These are phyloP conservation scores for Vitis hybrid DNA, from an alignment of 177 flowering plant species.

Conservation along the genomic window DNA sequence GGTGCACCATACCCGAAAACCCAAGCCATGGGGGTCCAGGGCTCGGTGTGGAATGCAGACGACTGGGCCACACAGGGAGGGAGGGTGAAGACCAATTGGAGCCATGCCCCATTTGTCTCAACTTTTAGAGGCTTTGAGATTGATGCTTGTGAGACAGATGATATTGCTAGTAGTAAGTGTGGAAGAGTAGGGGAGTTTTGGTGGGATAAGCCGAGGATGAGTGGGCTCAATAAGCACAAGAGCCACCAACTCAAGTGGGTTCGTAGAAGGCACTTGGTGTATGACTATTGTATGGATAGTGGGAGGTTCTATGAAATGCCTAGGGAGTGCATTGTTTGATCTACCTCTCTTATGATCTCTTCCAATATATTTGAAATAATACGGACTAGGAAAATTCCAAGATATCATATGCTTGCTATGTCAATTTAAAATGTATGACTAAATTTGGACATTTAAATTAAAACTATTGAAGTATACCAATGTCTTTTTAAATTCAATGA, in stretches of 20 bases:
- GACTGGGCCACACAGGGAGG: conserved; percentile 57
- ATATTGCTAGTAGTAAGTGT: conserved; percentile 2
- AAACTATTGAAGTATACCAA: too few species aligned
- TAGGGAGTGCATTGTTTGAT: conserved; percentile 14
- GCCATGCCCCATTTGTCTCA: conserved; percentile 36
- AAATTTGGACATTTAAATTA: too few species aligned
- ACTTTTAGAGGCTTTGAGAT: conserved; percentile 23
- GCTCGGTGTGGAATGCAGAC: conserved; percentile 47
- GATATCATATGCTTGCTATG: too few species aligned
- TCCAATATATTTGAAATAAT: too few species aligned
- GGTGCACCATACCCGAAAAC: conserved; percentile 29
- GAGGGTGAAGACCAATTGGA: conserved; percentile 46
- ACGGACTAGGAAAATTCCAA: too few species aligned
- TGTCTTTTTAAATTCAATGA: too few species aligned
- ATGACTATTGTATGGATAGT: conserved; percentile 26
- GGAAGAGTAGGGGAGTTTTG: conserved; percentile 15
- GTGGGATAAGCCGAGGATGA: conserved; percentile 29
- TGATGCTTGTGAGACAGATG: conserved; percentile 18
- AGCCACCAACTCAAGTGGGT: conserved; percentile 25
- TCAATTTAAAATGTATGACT: too few species aligned
- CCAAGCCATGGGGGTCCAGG: conserved; percentile 38
- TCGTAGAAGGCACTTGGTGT: conserved; percentile 21
- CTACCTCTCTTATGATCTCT: neutral
- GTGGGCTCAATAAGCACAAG: conserved; percentile 14
- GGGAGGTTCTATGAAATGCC: conserved; percentile 21